phyloP scores from a whole-genome alignment of 805 yeast species.

The Grigorovia humatica region DNA sequence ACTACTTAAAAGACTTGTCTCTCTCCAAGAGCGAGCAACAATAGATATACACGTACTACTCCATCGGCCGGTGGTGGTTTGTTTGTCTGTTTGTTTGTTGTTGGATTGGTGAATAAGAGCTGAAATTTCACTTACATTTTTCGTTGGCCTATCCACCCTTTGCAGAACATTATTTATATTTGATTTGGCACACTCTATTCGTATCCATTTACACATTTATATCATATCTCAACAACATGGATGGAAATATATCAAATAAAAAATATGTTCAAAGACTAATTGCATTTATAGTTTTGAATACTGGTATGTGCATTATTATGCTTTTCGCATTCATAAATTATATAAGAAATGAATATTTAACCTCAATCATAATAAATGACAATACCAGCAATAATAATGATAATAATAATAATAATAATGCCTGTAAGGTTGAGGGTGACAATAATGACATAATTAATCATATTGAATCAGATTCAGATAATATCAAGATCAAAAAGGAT shows the following conservation, averaged over 20 bases:
- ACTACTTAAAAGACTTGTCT: too few relatives aligned
- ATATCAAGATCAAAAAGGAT: background rate
- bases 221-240: background rate
- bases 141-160: too few relatives aligned
- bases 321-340: constrained; percentile 1
- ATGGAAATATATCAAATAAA: background rate
- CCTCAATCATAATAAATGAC: background rate
- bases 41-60: too few relatives aligned
- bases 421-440: background rate
- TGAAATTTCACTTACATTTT: too few relatives aligned
- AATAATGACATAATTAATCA: background rate
- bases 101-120: too few relatives aligned
- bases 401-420: background rate
- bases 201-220: too few relatives aligned
- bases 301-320: constrained; percentile 2
- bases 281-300: background rate
- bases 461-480: background rate
- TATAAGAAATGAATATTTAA: background rate
- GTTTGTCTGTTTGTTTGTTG: too few relatives aligned
- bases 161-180: too few relatives aligned
- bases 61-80: too few relatives aligned
- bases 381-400: background rate
- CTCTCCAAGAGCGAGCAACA: too few relatives aligned
- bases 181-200: too few relatives aligned
- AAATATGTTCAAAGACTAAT: background rate